Evolutionary conservation across 352 stramenopile genomes (phyloP), one percentile per base, ranked within the genome.

Genomic region (Globisporangium barbulae): DNA sequence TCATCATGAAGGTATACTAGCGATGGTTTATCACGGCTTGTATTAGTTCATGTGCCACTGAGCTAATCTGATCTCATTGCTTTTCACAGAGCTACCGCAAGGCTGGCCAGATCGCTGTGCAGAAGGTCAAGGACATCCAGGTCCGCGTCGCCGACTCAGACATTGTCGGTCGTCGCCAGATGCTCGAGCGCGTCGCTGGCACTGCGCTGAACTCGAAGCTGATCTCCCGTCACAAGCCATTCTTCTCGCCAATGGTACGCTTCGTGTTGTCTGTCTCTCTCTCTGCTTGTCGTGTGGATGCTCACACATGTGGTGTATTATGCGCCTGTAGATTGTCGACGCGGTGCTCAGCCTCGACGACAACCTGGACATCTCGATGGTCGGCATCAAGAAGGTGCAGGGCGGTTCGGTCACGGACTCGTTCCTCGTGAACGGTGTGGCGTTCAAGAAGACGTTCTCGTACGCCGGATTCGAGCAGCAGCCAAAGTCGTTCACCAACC

Each of bases 391-490:
- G 82, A 99, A 99, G 76, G 97, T 99, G 33, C 91, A 95, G 8
- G 97, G 97, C 54, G 97, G 97, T 19, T 98, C 97, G 48, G 97
- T 99, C 31, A 98, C 93, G 58, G 94, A 99, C 73, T 99, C 95
- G 59, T 98, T 99, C 76, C 81, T 99, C 6, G 97, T 99, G 13
- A 84, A 97, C 61, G 97, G 97, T 30, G 97, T 99, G 3, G 97
- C 97, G 3, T 99, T 99, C 85, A 98, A 99, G 81, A 99, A 99
- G 81, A 99, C 97, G 28, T 99, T 99, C 73, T 98, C 91, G 57
- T 99, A 99, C 75, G 97, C 97, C 8, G 97, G 97, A n/a, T 99
- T 99, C 71, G 97, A 99, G 81, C 97, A 99, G 89, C 98, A 99
- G 90, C 97, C 97, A 47, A 99, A 99, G 83, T 88, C 88, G 55